Evolutionary conservation across 768 basidiomycete species (phyloP).

Genomic region (Collybia sordida): DNA sequence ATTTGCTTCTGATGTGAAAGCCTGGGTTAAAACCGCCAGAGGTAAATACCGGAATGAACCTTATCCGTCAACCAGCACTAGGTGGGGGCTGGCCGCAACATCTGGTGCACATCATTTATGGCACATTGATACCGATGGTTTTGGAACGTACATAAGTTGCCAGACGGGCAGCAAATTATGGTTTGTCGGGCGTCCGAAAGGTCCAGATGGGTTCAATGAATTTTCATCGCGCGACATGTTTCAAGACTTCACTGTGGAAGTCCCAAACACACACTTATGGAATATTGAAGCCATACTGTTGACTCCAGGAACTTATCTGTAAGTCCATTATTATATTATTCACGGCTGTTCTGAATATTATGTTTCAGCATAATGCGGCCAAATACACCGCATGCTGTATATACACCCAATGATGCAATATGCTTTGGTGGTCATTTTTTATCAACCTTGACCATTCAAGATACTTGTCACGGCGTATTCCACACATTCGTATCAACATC

Average conservation of each 20-base stretch:
- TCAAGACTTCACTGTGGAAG: not conserved
- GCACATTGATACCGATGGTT: not conserved
- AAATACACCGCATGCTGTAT: conserved; percentile 11
- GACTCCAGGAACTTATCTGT: not conserved
- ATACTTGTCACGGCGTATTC: not conserved
- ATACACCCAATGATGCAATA: conserved; percentile 5
- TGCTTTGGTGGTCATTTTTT: conserved; percentile 13
- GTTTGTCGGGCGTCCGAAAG: not conserved
- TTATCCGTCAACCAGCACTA: not conserved
- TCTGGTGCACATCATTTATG: not conserved
- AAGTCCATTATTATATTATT: no score
- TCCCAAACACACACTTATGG: not conserved
- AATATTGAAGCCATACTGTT: not conserved
- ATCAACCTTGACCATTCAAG: conserved; percentile 2
- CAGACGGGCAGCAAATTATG: not conserved
- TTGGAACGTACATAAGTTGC: not conserved
- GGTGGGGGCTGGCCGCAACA: not conserved
- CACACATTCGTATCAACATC: not conserved
- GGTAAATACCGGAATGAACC: not conserved
- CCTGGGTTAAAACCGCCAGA: not conserved
- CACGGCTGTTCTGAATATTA: not conserved
- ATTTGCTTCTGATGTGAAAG: not conserved
- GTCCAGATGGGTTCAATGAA: not conserved
- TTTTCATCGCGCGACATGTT: not conserved
- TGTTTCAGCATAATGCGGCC: conserved; percentile 7